Percentiles rank a stretch among this genome's conserved stretches.
Evolutionary conservation across 2,329 filamentous ascomycete genomes (phyloP).

Genomic region (Fusarium tupiense): DNA sequence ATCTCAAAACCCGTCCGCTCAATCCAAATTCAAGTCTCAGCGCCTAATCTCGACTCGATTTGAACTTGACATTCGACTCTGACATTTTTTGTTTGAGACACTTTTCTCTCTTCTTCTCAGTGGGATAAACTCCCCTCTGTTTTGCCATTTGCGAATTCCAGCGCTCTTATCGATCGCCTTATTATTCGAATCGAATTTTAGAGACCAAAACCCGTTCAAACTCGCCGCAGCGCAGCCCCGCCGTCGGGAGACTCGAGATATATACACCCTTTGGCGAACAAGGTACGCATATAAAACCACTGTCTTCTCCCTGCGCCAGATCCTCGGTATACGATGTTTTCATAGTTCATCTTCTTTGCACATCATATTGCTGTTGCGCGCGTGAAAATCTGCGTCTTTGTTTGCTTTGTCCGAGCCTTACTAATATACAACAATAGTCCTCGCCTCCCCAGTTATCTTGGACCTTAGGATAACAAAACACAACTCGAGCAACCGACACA

Average conservation of each 20-base stretch:
- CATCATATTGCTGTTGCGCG: neutral
- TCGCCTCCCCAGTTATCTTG: constrained; percentile 15
- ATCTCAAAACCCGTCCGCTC: constrained; percentile 42
- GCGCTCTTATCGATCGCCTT: constrained; percentile 14
- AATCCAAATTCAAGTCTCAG: constrained; percentile 31
- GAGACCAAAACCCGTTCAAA: constrained; percentile 35
- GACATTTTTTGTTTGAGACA: constrained; percentile 34
- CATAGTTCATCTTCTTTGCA: neutral
- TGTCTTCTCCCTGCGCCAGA: neutral
- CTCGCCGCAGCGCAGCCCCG: constrained; percentile 42
- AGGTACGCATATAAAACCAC: constrained; percentile 35
- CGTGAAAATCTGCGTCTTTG: constrained; percentile 8
- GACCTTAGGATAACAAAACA: constrained; percentile 2
- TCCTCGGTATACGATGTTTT: neutral
- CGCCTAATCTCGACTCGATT: constrained; percentile 36
- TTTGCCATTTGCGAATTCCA: constrained; percentile 1
- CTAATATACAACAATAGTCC: constrained; percentile 37
- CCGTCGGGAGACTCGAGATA: constrained; percentile 39
- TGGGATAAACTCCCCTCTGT: constrained; percentile 7
- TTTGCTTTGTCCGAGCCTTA: constrained; percentile 23
- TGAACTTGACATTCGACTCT: constrained; percentile 11
- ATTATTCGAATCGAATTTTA: constrained; percentile 39
- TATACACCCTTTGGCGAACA: constrained; percentile 35
- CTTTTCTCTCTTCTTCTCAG: constrained; percentile 12
- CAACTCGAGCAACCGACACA: constrained; percentile 47